Percentiles rank a stretch among this genome's conserved stretches.
These are phyloP conservation scores for Houttuynia cordata DNA, from an alignment of 164 flowering plant genomes.

Conservation along the genomic window DNA sequence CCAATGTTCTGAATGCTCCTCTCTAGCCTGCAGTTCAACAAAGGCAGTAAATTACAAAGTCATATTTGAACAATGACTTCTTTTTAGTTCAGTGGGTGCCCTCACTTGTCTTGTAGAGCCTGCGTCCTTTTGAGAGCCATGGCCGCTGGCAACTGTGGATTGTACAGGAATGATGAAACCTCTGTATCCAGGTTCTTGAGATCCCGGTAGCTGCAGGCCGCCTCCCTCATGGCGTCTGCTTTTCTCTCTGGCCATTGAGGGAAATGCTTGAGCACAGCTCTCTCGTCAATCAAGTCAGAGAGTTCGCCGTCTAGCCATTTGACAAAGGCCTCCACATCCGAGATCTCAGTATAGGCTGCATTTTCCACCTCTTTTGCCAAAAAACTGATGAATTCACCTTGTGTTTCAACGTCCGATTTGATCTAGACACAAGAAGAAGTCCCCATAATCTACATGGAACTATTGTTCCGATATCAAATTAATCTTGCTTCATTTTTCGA, in stretches of 20 bases:
- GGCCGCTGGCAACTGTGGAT: conserved; percentile 31
- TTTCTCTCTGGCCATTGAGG: conserved; percentile 77
- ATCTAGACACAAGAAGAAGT: conserved; percentile 3
- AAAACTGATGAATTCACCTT: conserved; percentile 38
- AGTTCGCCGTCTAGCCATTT: conserved; percentile 64
- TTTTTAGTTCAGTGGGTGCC: not conserved
- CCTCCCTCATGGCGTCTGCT: conserved; percentile 72
- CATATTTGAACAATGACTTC: not conserved
- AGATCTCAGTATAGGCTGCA: conserved; percentile 35
- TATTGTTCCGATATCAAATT: not conserved
- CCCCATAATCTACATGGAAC: not conserved
- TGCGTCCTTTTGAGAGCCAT: conserved; percentile 41
- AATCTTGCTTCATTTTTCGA: too few species aligned
- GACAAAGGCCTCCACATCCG: conserved; percentile 63
- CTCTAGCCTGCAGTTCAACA: conserved; percentile 44
- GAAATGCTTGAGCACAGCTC: conserved; percentile 82
- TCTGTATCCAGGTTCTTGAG: conserved; percentile 47
- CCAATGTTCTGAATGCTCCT: conserved; percentile 31
- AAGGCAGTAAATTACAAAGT: not conserved
- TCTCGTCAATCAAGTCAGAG: conserved; percentile 60
- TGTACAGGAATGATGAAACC: conserved; percentile 31
- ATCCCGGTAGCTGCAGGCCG: conserved; percentile 60
- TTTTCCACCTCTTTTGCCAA: conserved; percentile 44
- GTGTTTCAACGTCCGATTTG: conserved; percentile 49
- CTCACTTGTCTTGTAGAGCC: conserved; percentile 68